Evolutionary conservation across 345 rosid genomes (phyloP).

Genomic region (Sapria himalayana): DNA sequence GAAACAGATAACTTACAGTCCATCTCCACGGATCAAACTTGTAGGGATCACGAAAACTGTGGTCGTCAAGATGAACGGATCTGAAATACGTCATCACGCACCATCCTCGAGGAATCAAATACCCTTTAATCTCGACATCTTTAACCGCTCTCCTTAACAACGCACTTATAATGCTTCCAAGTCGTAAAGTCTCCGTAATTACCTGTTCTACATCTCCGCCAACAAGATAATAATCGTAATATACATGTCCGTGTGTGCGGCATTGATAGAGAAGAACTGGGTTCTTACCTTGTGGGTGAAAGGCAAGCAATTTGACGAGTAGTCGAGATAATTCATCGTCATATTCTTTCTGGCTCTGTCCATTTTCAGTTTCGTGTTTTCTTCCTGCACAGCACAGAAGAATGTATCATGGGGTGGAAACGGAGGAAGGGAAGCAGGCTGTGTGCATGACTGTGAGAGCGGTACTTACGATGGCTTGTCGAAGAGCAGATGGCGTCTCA

Average conservation of each 20-base stretch:
- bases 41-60: constrained; percentile 58
- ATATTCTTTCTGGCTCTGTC: constrained; percentile 30
- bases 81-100: constrained; percentile 66
- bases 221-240: background rate
- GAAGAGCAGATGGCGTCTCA: constrained; percentile 55
- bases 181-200: constrained; percentile 70
- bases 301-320: constrained; percentile 66
- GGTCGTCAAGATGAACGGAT: constrained; percentile 88
- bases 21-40: constrained; percentile 91
- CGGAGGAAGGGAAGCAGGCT: too few species aligned
- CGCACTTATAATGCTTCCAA: constrained; percentile 77
- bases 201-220: constrained; percentile 42
- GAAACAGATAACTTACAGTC: constrained; percentile 37
- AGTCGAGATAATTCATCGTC: constrained; percentile 37
- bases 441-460: too few species aligned
- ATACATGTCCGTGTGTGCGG: background rate
- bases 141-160: constrained; percentile 83
- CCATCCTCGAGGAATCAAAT: constrained; percentile 87
- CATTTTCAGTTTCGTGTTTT: constrained; percentile 57
- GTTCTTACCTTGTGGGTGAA: constrained; percentile 61
- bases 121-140: constrained; percentile 62
- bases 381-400: constrained; percentile 28
- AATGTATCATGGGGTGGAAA: background rate
- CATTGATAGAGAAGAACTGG: background rate
- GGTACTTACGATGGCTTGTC: constrained; percentile 35